Base-by-base conservation (phyloP, 1,284 basidiomycete species). In the Paramarasmius palmivorus region DNA sequence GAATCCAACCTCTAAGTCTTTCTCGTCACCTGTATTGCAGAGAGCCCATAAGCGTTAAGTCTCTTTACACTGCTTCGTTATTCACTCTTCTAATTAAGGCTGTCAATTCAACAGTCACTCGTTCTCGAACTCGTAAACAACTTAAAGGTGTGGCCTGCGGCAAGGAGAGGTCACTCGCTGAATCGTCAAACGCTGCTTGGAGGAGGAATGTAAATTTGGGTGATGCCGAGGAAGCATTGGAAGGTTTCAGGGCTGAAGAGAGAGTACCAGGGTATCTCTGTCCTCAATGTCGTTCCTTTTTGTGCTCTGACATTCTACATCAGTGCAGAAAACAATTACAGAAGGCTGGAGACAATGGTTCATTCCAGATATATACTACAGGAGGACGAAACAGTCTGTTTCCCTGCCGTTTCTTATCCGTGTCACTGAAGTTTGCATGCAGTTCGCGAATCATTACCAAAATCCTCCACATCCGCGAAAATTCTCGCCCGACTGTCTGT, bases 141-240 rank as follows among this genome's bases (percentile, higher is more conserved):
- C n/a, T n/a, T n/a, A n/a, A n/a, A n/a, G n/a, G n/a, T n/a, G n/a
- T n/a, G n/a, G n/a, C n/a, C n/a, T n/a, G n/a, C n/a, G n/a, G n/a
- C n/a, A n/a, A n/a, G n/a, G n/a, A n/a, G n/a, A n/a, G n/a, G n/a
- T n/a, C n/a, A n/a, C n/a, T n/a, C n/a, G n/a, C n/a, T n/a, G n/a
- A n/a, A n/a, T n/a, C n/a, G n/a, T n/a, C n/a, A n/a, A n/a, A n/a
- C n/a, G n/a, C n/a, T n/a, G 86, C 93, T 51, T 97, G 95, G 95
- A 75, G 95, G 64, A 97, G 97, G 74, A 92, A 96, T 69, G 85
- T 95, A 50, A 85, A 95, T 67, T 79, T 95, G 41, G 81, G 81
- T 23, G 82, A 82, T 36, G 83, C 93, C 37, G 93, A 95, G 63
- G 74, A 78, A 47, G 84, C 81, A 2, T 65, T 95, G 55, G 93